Evolutionary conservation across 805 yeast species (phyloP).

Genomic region (Saccharomycopsis sp.): DNA sequence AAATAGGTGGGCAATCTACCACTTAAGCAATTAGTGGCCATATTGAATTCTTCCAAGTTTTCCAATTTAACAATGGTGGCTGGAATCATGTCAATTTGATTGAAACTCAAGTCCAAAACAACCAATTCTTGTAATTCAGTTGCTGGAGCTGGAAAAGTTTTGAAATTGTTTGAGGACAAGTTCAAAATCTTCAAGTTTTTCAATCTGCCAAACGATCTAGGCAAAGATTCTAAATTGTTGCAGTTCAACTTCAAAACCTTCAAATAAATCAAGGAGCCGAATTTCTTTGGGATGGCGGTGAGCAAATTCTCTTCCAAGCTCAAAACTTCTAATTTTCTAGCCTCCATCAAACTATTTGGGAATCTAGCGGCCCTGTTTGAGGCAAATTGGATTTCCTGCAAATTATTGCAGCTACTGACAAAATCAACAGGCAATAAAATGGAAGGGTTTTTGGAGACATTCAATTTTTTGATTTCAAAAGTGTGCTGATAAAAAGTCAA

Average conservation of each 20-base stretch:
- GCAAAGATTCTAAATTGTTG: slow-evolving; percentile 59
- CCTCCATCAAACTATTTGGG: slow-evolving; percentile 66
- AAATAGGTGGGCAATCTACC: slow-evolving; percentile 46
- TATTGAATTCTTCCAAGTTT: slow-evolving; percentile 56
- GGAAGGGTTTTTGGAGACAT: slow-evolving; percentile 81
- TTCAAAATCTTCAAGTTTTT: slow-evolving; percentile 52
- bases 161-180: slow-evolving; percentile 69
- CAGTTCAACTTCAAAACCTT: slow-evolving; percentile 61
- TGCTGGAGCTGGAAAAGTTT: slow-evolving; percentile 54
- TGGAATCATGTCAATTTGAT: slow-evolving; percentile 57
- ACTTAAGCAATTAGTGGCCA: slow-evolving; percentile 62
- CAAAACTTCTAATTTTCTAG: slow-evolving; percentile 53
- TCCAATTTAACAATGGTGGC: slow-evolving; percentile 47
- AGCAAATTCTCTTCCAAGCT: slow-evolving; percentile 76
- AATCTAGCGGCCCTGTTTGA: slow-evolving; percentile 65
- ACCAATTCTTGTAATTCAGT: slow-evolving; percentile 48
- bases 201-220: slow-evolving; percentile 49
- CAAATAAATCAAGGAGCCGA: slow-evolving; percentile 42
- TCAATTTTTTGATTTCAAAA: slow-evolving; percentile 68
- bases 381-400: slow-evolving; percentile 58
- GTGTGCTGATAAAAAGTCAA: slow-evolving; percentile 73
- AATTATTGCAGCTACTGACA: slow-evolving; percentile 60
- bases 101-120: slow-evolving; percentile 75
- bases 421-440: slow-evolving; percentile 78
- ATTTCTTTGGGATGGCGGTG: slow-evolving; percentile 47